Evolutionary conservation across 495 filamentous ascomycete genomes (phyloP), one percentile per base, ranked within the genome.

Genomic region (Lepraria neglecta): DNA sequence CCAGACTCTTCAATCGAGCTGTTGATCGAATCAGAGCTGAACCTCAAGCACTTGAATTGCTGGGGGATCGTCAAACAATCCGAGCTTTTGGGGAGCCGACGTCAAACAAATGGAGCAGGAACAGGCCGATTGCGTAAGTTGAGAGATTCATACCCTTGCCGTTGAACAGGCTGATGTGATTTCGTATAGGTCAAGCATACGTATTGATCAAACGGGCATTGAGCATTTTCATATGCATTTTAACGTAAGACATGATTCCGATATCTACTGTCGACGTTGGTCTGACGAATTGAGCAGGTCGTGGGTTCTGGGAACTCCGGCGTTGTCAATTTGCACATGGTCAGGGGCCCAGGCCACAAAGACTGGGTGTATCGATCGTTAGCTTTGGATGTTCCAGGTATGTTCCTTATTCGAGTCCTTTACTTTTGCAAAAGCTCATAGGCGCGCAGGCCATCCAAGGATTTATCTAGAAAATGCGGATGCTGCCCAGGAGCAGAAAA

Each of bases 211-310:
- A 6, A 74, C 80, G 61, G 94, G 92, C 4, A 84, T 81, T 48
- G 88, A 97, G 65, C 91, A 97, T 74, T 66, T 97, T 63, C 77
- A 79, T 50, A 90, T 98, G 80, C 87, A 89, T 56, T 98, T 98
- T 72, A 86, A 96, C 71, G 90, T 92, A 76, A 61, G 38, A 75
- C 70, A 42, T 54, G 28, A 15, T 21, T 3, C 19, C 19, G 24
- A 27, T 3, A 21, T 52, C 35, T 28, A 12, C 0, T 4, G 11
- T 6, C 14, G 21, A 4, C 6, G 9, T 10, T 53, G 31, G 56
- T 42, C 51, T 65, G 33, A 69, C 17, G 10, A 15, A 45, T n/a
- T 27, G 11, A 42, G 30, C 65, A 92, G 88, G 88, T 96, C 45
- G 87, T 92, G 75, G 94, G 94, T 2, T 87, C 91, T 4, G 73